Conservation (phyloP, 441 rosid species). For the Heliophila coronopifolia region DNA sequence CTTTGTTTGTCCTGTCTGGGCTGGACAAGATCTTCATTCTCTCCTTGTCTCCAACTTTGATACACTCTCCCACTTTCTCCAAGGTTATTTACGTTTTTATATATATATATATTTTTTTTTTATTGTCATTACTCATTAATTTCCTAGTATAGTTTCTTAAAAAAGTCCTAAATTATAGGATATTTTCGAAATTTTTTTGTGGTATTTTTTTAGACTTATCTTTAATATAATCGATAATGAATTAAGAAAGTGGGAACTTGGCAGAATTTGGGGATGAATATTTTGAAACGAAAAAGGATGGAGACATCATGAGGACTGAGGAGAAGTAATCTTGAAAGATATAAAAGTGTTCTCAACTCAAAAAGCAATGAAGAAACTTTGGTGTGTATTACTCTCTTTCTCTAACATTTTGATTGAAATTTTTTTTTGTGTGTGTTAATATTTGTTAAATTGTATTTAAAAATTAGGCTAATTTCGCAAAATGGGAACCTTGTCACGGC, state of each 20-base stretch:
- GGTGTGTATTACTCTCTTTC: conserved; percentile 37
- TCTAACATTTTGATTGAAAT: neutral
- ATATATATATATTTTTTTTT: too few species aligned
- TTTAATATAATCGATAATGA: neutral
- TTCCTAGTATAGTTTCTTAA: too few species aligned
- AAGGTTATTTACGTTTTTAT: too few species aligned
- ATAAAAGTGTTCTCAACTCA: conserved; percentile 56
- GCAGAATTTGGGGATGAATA: conserved; percentile 64
- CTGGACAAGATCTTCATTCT: conserved; percentile 73
- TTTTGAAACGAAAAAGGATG: conserved; percentile 31
- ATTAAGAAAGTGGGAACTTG: conserved; percentile 8
- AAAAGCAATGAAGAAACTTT: conserved; percentile 57
- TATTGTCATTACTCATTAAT: too few species aligned
- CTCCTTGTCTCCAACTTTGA: conserved; percentile 44
- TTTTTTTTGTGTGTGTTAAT: neutral
- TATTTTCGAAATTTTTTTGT: too few species aligned
- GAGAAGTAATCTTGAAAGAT: conserved; percentile 34
- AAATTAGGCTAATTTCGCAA: conserved; percentile 68
- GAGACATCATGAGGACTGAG: conserved; percentile 28
- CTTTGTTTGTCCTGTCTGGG: conserved; percentile 69
- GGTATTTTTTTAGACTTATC: too few species aligned
- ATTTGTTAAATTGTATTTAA: neutral
- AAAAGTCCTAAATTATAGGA: too few species aligned
- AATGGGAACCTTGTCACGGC: conserved; percentile 80
- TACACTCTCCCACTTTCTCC: conserved; percentile 50